Conservation (phyloP, 352 stramenopile species). For the Globisporangium perplexum region DNA sequence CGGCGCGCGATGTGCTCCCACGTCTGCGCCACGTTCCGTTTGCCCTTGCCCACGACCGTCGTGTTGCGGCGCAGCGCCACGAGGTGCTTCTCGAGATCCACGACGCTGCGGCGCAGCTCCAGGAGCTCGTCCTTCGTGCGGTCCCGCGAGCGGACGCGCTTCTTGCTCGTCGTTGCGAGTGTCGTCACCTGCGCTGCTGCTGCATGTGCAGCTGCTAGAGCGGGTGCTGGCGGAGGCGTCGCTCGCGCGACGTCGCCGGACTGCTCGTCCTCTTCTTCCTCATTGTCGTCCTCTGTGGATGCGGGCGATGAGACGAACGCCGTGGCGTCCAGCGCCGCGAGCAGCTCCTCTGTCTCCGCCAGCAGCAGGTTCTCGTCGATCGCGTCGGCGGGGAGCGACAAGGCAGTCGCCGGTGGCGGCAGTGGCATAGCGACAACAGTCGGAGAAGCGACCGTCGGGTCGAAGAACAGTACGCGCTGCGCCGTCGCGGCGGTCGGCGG, state of each 20-base stretch:
- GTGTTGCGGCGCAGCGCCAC: conserved; percentile 10
- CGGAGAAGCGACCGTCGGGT: background rate
- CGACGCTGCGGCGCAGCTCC: conserved; percentile 7
- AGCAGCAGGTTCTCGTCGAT: conserved; percentile 17
- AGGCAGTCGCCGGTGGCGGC: background rate
- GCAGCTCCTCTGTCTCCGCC: conserved; percentile 13
- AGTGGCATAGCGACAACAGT: background rate
- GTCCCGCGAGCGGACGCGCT: conserved; percentile 10
- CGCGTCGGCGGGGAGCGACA: background rate
- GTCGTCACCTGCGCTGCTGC: background rate
- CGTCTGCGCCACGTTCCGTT: conserved; percentile 4
- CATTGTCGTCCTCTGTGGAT: conserved; percentile 11
- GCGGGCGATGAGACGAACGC: conserved; percentile 11
- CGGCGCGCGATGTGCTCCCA: conserved; percentile 13
- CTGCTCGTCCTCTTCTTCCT: conserved; percentile 1
- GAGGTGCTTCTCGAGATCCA: conserved; percentile 10
- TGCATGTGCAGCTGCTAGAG: background rate
- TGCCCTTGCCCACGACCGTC: conserved; percentile 8
- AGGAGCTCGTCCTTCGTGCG: conserved; percentile 12
- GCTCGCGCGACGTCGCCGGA: background rate
- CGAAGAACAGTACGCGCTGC: background rate
- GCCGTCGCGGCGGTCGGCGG: background rate
- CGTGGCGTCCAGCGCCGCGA: conserved; percentile 13
- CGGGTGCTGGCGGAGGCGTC: background rate
- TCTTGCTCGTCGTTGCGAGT: background rate